phyloP scores from a whole-genome alignment of 495 filamentous ascomycete genomes.

The Echria macrotheca region DNA sequence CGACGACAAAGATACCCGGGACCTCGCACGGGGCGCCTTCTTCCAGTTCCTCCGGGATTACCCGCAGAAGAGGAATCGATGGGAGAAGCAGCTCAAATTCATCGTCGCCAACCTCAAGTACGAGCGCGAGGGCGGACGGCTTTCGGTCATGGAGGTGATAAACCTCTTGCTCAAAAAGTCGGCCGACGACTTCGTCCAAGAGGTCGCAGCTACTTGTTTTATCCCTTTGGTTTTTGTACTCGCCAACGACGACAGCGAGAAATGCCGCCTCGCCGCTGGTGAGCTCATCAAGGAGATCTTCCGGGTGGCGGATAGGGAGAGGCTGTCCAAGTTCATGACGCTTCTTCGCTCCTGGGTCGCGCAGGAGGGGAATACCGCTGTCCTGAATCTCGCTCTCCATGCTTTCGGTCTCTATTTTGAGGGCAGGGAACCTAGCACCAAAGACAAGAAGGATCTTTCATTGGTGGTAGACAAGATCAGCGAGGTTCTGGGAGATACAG shows the following conservation, averaged over 20 bases:
- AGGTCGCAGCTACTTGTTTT: constrained; percentile 77
- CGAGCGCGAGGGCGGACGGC: constrained; percentile 75
- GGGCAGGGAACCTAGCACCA: constrained; percentile 45
- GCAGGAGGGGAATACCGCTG: constrained; percentile 60
- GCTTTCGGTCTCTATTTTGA: constrained; percentile 81
- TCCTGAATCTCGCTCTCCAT: constrained; percentile 69
- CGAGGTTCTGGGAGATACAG: constrained; percentile 43
- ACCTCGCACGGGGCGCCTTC: constrained; percentile 81
- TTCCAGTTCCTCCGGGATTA: constrained; percentile 93
- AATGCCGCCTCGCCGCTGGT: constrained; percentile 80
- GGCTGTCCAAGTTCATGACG: constrained; percentile 58
- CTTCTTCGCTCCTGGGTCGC: constrained; percentile 72
- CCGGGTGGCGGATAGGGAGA: constrained; percentile 69
- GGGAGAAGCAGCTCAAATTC: constrained; percentile 84
- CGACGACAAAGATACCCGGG: constrained; percentile 76
- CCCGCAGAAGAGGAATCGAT: constrained; percentile 80
- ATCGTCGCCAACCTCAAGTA: constrained; percentile 88
- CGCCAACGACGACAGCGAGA: constrained; percentile 78
- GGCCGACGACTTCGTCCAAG: constrained; percentile 70
- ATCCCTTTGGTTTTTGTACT: constrained; percentile 78
- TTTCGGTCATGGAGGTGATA: constrained; percentile 86
- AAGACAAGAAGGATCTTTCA: constrained; percentile 57
- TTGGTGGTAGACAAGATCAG: constrained; percentile 40
- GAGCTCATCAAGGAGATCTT: constrained; percentile 75
- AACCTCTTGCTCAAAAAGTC: constrained; percentile 79